These are phyloP conservation scores for Rhodocollybia butyracea DNA, from an alignment of 768 basidiomycete species.

Conservation along the genomic window DNA sequence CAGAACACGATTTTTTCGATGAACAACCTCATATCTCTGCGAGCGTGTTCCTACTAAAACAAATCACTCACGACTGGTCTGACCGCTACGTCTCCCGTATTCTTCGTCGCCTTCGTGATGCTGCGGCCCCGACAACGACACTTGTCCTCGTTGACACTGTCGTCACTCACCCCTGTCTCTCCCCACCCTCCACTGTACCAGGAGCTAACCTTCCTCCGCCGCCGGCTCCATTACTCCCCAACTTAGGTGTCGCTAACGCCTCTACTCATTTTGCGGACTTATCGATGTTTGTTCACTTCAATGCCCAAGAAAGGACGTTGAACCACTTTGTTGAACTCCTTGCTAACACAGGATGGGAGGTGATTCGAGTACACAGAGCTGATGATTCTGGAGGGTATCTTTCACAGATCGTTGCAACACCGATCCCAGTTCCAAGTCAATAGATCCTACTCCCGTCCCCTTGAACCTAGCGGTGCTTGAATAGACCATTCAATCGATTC, in stretches of 20 bases:
- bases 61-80: constrained; percentile 30
- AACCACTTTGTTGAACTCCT: background rate
- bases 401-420: background rate
- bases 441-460: no score
- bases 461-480: no score
- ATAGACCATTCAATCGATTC: no score
- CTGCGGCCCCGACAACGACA: constrained; percentile 20
- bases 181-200: background rate
- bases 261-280: constrained; percentile 9
- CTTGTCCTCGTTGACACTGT: constrained; percentile 22
- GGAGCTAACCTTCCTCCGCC: constrained; percentile 9
- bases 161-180: constrained; percentile 9
- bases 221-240: constrained; percentile 18
- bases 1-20: constrained; percentile 21
- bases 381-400: constrained; percentile 3
- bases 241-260: constrained; percentile 16
- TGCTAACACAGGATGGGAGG: constrained; percentile 3
- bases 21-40: constrained; percentile 23
- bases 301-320: constrained; percentile 6
- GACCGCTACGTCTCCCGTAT: constrained; percentile 18
- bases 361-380: constrained; percentile 1
- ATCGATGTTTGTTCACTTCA: constrained; percentile 9
- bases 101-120: constrained; percentile 22
- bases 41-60: constrained; percentile 24
- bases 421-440: background rate